Base-by-base conservation (phyloP, 495 filamentous ascomycete species). In the Bathelium albidoporum region DNA sequence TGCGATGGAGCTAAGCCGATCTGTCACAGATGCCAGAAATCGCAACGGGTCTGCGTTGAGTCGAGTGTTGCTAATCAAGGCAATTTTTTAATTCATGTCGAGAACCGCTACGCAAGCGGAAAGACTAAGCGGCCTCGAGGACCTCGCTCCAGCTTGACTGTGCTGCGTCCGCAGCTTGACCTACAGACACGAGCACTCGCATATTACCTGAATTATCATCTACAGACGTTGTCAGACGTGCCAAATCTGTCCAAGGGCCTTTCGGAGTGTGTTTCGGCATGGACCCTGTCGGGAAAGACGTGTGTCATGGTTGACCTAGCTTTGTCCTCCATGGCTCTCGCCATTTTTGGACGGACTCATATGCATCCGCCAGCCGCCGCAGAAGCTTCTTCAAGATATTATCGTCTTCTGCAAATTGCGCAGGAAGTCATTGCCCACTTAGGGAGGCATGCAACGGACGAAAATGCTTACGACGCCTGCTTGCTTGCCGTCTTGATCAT, bases 81-180 rank as follows among this genome's bases (percentile, higher is more conserved):
- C 58, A 28, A 11, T 24, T 70, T 67, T 62, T 59, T 60, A 2
- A 60, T 74, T 29, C 69, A 73, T 53, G 18, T 65, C 52, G 72
- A 74, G 58, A 74, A 74, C 59, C 24, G 7, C 1, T 74, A 66
- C 60, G 72, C 71, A 34, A 71, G 67, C 32, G 71, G 72, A 3
- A 61, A 64, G 29, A 62, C 14, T 14, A 73, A 74, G 39, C 71
- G 72, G 1, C 72, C 72, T 0, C 65, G 72, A 68, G 72, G 72
- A 32, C 72, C 72, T 41, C 72, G 72, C 59, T 69, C 72, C 18
- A 69, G 29, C 12, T 39, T 67, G 44, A 68, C 62, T 32, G 34
- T 64, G n/a, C 24, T 65, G 32, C 68, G 61, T 34, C 69, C 65
- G 7, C 55, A 61, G 1, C 36, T 68, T 18, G 68, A 73, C 62